Base-by-base conservation (phyloP, 768 basidiomycete species). In the Hygrocybe coccinea region DNA sequence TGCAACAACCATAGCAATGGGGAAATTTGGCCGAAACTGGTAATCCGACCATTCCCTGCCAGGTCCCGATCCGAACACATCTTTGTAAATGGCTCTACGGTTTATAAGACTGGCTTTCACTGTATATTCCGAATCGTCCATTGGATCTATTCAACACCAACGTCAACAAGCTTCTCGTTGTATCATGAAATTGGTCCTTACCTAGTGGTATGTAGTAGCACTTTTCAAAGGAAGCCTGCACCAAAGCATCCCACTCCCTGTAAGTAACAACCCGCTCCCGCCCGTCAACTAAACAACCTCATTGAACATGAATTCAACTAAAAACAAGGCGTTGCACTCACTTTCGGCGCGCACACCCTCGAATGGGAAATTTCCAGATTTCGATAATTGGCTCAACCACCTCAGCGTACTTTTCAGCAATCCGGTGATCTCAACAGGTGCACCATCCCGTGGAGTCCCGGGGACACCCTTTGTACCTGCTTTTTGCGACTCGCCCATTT, bases 11-110 rank as follows among this genome's bases (percentile, higher is more conserved):
- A 98, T 97, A 0, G 97, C 91, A 56, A 97, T 88, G 3, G 94
- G 87, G 77, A 93, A 95, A 71, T 97, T 97, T 64, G 85, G 82
- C 57, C 94, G 81, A 61, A 97, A 80, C 70, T 98, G 97, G 69
- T 98, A 99, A 71, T 99, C 95, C 5, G 93, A 91, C 93, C 93
- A 97, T 70, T 95, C 91, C 54, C 91, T 81, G 9, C 85, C 89
- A 47, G 77, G 65, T 0, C 91, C 91, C 10, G 97, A 94, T 38
- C 95, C 92, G 61, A 88, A 88, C 6, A 98, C 92, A 67, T 99
- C 97, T 77, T 99, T 99, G 79, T 98, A 99, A 66, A 97, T 95
- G 4, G 95, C 97, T 55, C 97, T 81, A 12, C 92, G 86, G 67
- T 92, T 89, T 57, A 97, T 77, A 35, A 97, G 70, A 21, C 62